Conservation (phyloP, 116 monocot species). For the Zostera marina region DNA sequence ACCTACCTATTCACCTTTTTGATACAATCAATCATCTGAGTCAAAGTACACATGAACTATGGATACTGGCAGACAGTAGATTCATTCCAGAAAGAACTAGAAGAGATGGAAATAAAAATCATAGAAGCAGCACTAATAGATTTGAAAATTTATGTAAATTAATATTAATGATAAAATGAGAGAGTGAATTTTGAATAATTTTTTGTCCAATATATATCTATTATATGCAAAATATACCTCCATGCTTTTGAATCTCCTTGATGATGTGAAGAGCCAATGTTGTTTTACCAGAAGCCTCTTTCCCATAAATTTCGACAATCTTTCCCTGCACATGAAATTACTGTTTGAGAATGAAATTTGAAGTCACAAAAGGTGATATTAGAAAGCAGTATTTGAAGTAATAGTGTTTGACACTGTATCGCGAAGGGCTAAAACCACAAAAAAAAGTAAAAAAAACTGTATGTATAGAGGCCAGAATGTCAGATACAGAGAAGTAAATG, state of each 20-base stretch:
- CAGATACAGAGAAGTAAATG: too few relatives aligned
- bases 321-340: slow-evolving; percentile 50
- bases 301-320: slow-evolving; percentile 92
- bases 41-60: too few relatives aligned
- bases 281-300: slow-evolving; percentile 88
- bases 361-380: background rate
- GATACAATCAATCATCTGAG: too few relatives aligned
- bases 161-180: too few relatives aligned
- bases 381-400: too few relatives aligned
- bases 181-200: too few relatives aligned
- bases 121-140: background rate
- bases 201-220: background rate
- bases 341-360: background rate
- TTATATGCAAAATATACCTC: slow-evolving; percentile 31
- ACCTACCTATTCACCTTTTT: too few relatives aligned
- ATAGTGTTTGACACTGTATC: background rate
- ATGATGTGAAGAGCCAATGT: slow-evolving; percentile 87
- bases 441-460: too few relatives aligned
- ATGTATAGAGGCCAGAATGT: too few relatives aligned
- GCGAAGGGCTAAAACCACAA: too few relatives aligned
- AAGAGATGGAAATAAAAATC: background rate
- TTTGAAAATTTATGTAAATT: too few relatives aligned
- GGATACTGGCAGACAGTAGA: too few relatives aligned
- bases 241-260: slow-evolving; percentile 80
- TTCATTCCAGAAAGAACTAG: background rate